Percentiles rank a stretch among this genome's conserved stretches.
These are phyloP conservation scores for Dothistroma septosporum DNA, from an alignment of 2,329 filamentous ascomycete genomes.

Conservation along the genomic window DNA sequence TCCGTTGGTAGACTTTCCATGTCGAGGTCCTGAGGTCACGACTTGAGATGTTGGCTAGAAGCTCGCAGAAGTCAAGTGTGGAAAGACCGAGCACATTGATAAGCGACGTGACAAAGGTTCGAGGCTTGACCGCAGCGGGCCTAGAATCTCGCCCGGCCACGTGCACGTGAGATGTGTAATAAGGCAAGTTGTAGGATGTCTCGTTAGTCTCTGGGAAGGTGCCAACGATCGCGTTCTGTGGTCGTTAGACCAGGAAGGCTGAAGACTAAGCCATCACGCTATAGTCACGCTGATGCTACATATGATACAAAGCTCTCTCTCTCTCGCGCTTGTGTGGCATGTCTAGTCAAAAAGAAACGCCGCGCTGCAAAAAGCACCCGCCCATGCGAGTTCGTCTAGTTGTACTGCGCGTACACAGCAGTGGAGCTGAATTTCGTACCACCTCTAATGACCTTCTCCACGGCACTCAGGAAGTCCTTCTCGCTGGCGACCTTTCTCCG, in stretches of 20 bases:
- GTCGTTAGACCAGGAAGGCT: neutral
- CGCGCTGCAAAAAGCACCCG: constrained; percentile 14
- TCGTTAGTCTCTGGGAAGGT: neutral
- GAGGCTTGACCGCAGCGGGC: neutral
- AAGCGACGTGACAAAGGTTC: neutral
- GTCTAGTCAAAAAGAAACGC: constrained; percentile 13
- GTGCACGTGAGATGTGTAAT: too few species aligned
- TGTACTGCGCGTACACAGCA: constrained; percentile 98
- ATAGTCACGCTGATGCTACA: neutral
- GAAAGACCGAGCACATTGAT: neutral
- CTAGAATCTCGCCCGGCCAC: too few species aligned
- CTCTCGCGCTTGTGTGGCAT: constrained; percentile 8
- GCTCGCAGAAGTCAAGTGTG: neutral
- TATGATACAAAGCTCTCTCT: constrained; percentile 19
- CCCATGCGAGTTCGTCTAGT: constrained; percentile 54
- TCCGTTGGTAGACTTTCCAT: neutral
- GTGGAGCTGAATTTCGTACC: constrained; percentile 99
- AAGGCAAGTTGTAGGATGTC: too few species aligned
- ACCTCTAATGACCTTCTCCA: constrained; percentile 99
- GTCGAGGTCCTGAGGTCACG: neutral
- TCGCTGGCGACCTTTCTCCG: constrained; percentile 96
- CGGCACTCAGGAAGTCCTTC: constrained; percentile 96
- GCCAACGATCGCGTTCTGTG: neutral
- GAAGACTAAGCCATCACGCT: neutral
- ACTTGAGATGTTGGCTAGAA: neutral